These are phyloP conservation scores for Amorphotheca resinae DNA, from an alignment of 495 filamentous ascomycete genomes.

Conservation along the genomic window DNA sequence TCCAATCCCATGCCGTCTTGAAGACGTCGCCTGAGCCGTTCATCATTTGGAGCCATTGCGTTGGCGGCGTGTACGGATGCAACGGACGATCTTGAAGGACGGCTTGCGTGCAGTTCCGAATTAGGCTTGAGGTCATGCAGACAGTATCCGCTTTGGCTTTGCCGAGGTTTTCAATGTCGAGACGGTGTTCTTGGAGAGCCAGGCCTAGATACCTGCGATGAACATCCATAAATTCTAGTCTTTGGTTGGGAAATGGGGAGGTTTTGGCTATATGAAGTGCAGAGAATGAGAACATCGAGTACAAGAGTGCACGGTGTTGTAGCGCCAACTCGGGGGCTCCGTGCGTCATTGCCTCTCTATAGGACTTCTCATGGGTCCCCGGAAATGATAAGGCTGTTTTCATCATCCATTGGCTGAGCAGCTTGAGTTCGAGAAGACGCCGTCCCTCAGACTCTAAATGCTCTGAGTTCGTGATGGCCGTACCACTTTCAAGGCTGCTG, in stretches of 20 bases:
- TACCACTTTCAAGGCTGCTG: neutral
- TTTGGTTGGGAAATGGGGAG: constrained; percentile 12
- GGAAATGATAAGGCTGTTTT: constrained; percentile 18
- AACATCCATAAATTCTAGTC: constrained; percentile 9
- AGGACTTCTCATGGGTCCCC: neutral
- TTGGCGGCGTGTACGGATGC: constrained; percentile 26
- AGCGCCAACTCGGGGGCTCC: constrained; percentile 23
- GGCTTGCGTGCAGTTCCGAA: constrained; percentile 22
- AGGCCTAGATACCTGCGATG: constrained; percentile 24
- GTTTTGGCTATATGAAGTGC: constrained; percentile 23
- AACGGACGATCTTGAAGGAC: constrained; percentile 21
- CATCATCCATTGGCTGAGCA: constrained; percentile 26
- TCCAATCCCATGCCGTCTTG: constrained; percentile 13
- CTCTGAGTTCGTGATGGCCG: constrained; percentile 5
- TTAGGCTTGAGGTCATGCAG: constrained; percentile 22
- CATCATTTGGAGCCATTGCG: constrained; percentile 26
- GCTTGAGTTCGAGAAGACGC: constrained; percentile 24
- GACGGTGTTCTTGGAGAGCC: constrained; percentile 26
- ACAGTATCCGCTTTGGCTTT: constrained; percentile 25
- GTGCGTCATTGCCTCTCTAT: neutral
- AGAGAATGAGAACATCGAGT: constrained; percentile 24
- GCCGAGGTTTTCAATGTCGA: constrained; percentile 22
- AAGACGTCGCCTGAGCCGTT: constrained; percentile 17
- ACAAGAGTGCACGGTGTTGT: constrained; percentile 25
- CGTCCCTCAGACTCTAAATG: constrained; percentile 23